phyloP scores from a whole-genome alignment of 768 basidiomycete genomes.

The Albatrellus ellisii region DNA sequence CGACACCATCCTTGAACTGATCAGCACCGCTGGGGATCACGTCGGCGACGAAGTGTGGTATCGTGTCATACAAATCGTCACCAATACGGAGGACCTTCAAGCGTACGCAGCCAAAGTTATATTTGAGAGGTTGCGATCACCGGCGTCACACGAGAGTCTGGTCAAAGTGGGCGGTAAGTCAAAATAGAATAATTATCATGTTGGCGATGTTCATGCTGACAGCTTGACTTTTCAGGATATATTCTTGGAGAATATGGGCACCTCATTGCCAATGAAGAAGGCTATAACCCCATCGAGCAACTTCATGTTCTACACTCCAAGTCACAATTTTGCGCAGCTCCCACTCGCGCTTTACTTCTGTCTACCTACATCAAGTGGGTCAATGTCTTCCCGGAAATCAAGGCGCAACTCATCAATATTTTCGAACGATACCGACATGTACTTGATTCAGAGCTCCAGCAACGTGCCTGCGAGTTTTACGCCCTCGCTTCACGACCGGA shows the following conservation, averaged over 20 bases:
- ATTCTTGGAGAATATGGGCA: conserved; percentile 98
- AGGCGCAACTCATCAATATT: conserved; percentile 82
- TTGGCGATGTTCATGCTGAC: neutral
- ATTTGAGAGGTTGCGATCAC: conserved; percentile 77
- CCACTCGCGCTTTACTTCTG: conserved; percentile 83
- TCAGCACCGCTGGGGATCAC: conserved; percentile 94
- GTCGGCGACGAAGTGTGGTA: conserved; percentile 99
- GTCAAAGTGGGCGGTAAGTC: conserved; percentile 87
- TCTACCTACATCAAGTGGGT: conserved; percentile 99
- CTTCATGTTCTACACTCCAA: conserved; percentile 89
- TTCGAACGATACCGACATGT: conserved; percentile 98
- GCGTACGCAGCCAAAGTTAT: conserved; percentile 90
- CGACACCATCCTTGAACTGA: conserved; percentile 91
- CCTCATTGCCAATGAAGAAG: conserved; percentile 88
- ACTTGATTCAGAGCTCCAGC: conserved; percentile 93
- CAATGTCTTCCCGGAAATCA: conserved; percentile 98
- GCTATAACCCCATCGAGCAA: conserved; percentile 89
- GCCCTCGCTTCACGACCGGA: conserved; percentile 75
- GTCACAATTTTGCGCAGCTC: conserved; percentile 85
- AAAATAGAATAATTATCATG: neutral
- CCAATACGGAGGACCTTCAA: conserved; percentile 96
- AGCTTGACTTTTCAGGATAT: conserved; percentile 44
- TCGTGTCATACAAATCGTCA: conserved; percentile 95
- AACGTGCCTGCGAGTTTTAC: conserved; percentile 96
- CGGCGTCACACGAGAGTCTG: conserved; percentile 82